phyloP scores from a whole-genome alignment of 306 rosid species.

The Purshia tridentata region DNA sequence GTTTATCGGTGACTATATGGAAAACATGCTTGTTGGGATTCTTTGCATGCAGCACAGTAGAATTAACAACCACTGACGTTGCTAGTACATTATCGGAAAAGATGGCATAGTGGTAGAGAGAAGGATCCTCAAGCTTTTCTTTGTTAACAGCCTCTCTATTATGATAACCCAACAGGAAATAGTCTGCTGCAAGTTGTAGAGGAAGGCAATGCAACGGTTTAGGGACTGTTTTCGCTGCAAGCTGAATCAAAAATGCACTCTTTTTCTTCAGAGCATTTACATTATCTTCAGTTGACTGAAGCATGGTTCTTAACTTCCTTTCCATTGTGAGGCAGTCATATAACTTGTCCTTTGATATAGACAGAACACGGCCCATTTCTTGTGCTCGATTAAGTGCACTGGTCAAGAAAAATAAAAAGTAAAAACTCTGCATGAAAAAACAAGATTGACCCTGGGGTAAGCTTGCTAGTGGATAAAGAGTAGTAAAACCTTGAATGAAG shows the following conservation, averaged over 20 bases:
- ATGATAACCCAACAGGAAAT: slow-evolving; percentile 66
- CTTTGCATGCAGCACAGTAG: slow-evolving; percentile 76
- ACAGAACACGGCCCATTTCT: slow-evolving; percentile 88
- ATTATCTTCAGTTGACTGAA: slow-evolving; percentile 83
- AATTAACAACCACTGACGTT: slow-evolving; percentile 91
- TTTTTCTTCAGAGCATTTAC: slow-evolving; percentile 66
- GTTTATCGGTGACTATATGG: slow-evolving; percentile 89
- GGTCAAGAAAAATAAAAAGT: slow-evolving; percentile 26
- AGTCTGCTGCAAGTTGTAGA: slow-evolving; percentile 78
- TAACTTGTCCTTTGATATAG: slow-evolving; percentile 78
- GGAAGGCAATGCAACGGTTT: slow-evolving; percentile 89
- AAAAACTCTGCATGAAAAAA: slow-evolving; percentile 36
- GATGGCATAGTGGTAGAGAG: slow-evolving; percentile 87
- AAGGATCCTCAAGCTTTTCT: slow-evolving; percentile 73
- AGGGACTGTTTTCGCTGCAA: slow-evolving; percentile 91
- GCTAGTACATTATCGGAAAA: slow-evolving; percentile 96
- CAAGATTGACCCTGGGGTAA: slow-evolving; percentile 25
- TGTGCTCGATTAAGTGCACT: slow-evolving; percentile 90
- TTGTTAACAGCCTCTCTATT: slow-evolving; percentile 44
- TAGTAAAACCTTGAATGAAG: slow-evolving; percentile 74
- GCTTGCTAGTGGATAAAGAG: slow-evolving; percentile 24
- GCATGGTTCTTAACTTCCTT: slow-evolving; percentile 82
- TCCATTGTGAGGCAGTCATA: slow-evolving; percentile 70
- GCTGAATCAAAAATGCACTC: slow-evolving; percentile 89
- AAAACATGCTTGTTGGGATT: slow-evolving; percentile 89